Conservation (phyloP, 345 rosid species). For the Mangifera indica region DNA sequence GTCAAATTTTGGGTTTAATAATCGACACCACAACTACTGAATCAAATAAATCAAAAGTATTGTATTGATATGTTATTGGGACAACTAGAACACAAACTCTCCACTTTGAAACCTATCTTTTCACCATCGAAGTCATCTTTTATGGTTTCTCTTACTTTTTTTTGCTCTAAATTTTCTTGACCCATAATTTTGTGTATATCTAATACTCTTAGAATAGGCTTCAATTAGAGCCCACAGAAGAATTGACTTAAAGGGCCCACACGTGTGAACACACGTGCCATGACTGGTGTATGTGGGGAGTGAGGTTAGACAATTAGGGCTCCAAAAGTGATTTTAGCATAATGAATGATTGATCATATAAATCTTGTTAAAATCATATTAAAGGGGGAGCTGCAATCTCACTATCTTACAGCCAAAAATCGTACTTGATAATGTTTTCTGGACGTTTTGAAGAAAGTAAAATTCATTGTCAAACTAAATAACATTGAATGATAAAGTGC, state of each 20-base stretch:
- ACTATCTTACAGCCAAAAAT: too few relatives aligned
- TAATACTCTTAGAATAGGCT: background rate
- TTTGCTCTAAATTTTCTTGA: background rate
- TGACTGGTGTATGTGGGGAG: slow-evolving; percentile 12
- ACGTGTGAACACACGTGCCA: slow-evolving; percentile 8
- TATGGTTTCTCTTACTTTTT: too few relatives aligned
- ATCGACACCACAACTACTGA: too few relatives aligned
- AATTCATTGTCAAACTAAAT: too few relatives aligned
- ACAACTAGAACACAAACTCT: too few relatives aligned
- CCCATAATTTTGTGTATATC: slow-evolving; percentile 14
- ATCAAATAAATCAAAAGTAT: too few relatives aligned
- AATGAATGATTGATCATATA: background rate
- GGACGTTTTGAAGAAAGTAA: too few relatives aligned
- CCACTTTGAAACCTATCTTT: too few relatives aligned
- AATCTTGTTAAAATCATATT: background rate
- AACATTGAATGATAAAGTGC: background rate
- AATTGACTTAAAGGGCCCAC: background rate
- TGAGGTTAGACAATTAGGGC: background rate
- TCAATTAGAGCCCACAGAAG: background rate
- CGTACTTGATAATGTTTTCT: too few relatives aligned
- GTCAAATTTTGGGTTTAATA: too few relatives aligned
- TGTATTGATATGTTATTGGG: too few relatives aligned
- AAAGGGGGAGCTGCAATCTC: background rate
- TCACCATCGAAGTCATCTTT: too few relatives aligned
- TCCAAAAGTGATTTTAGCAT: background rate